Evolutionary conservation across 2,329 filamentous ascomycete species (phyloP).

Genomic region (Verticillium zaregamsianum): DNA sequence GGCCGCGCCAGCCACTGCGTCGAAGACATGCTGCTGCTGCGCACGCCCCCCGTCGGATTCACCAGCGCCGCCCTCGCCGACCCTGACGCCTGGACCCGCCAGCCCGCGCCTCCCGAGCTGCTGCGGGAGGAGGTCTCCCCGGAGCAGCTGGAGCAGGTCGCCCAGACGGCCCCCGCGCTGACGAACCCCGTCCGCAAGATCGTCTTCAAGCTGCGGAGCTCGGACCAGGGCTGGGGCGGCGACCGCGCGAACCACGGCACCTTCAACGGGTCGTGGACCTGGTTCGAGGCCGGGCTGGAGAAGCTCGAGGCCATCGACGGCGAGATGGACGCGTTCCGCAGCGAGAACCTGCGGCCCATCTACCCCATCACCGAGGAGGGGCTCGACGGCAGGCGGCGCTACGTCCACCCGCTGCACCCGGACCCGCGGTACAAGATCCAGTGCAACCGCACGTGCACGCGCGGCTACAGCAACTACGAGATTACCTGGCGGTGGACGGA

Average conservation of each 20-base stretch:
- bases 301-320: constrained; percentile 35
- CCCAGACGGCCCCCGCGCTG: constrained; percentile 21
- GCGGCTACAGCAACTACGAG: constrained; percentile 32
- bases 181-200: constrained; percentile 54
- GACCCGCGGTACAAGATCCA: constrained; percentile 40
- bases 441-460: constrained; percentile 35
- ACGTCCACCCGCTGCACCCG: constrained; percentile 32
- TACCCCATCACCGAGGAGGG: constrained; percentile 22
- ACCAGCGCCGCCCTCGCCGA: constrained; percentile 13
- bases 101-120: constrained; percentile 4
- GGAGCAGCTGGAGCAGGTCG: constrained; percentile 27
- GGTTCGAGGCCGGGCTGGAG: constrained; percentile 62
- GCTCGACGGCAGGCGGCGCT: constrained; percentile 17
- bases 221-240: constrained; percentile 56
- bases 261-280: constrained; percentile 50
- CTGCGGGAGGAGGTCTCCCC: neutral
- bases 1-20: neutral
- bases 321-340: constrained; percentile 15
- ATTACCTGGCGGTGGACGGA: constrained; percentile 53
- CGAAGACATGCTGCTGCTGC: constrained; percentile 32
- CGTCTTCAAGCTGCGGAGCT: constrained; percentile 53
- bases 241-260: constrained; percentile 22
- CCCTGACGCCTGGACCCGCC: neutral
- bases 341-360: constrained; percentile 31
- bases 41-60: constrained; percentile 33